phyloP scores from a whole-genome alignment of 2,329 filamentous ascomycete species.

The Sclerotinia minor region DNA sequence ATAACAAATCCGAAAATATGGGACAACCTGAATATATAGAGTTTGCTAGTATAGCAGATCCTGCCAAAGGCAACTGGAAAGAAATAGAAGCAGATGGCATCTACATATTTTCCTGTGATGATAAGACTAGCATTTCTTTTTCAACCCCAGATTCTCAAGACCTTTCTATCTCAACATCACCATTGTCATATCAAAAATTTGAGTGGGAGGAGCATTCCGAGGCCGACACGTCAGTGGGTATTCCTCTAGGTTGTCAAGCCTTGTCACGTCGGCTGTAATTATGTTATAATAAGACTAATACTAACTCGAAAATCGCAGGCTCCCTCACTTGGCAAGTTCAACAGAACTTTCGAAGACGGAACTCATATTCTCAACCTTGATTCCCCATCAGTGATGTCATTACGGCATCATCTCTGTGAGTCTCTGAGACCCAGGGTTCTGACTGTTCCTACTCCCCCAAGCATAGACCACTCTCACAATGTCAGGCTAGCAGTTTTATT shows the following conservation, averaged over 20 bases:
- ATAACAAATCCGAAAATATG: constrained; percentile 26
- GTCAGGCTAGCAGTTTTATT: constrained; percentile 77
- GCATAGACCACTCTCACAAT: constrained; percentile 40
- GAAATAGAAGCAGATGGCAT: constrained; percentile 87
- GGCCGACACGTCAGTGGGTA: constrained; percentile 11
- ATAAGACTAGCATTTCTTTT: neutral
- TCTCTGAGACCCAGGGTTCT: constrained; percentile 66
- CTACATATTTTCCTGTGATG: constrained; percentile 48
- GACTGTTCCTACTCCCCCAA: constrained; percentile 61
- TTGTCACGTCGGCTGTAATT: neutral
- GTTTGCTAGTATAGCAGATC: constrained; percentile 71
- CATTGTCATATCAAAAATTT: constrained; percentile 27
- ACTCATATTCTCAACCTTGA: constrained; percentile 41
- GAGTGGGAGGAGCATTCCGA: constrained; percentile 25
- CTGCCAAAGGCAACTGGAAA: constrained; percentile 56
- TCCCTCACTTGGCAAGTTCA: constrained; percentile 38
- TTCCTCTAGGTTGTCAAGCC: neutral
- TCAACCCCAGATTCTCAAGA: neutral
- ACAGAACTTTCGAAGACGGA: constrained; percentile 44
- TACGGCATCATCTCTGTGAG: constrained; percentile 56
- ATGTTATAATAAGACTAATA: neutral
- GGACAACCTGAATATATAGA: constrained; percentile 49
- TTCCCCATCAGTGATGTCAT: constrained; percentile 53
- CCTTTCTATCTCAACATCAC: constrained; percentile 17
- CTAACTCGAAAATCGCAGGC: constrained; percentile 11